A percentile compares a stretch with the other conserved stretches of the same genome.
phyloP scores from a whole-genome alignment of 345 rosid genomes.

The Eucalyptus pauciflora region DNA sequence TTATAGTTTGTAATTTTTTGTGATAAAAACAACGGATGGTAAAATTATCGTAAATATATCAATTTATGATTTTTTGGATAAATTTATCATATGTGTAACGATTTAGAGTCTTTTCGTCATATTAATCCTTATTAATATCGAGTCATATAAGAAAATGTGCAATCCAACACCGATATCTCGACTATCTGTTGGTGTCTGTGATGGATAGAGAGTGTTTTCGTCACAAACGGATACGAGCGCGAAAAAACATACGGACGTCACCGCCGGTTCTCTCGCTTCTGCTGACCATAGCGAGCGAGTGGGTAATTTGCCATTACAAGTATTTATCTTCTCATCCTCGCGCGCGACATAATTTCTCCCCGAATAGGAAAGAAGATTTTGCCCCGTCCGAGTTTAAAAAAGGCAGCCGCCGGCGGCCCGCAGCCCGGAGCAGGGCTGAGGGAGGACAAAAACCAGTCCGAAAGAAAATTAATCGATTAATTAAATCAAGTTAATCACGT shows the following conservation, averaged over 20 bases:
- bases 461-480: background rate
- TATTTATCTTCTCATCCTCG: too few relatives aligned
- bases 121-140: too few relatives aligned
- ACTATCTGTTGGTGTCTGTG: background rate
- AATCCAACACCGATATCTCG: too few relatives aligned
- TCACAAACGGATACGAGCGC: background rate
- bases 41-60: too few relatives aligned
- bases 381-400: background rate
- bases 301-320: background rate
- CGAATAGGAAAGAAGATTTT: background rate
- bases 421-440: background rate
- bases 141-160: too few relatives aligned
- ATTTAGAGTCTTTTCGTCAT: too few relatives aligned
- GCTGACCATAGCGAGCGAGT: background rate
- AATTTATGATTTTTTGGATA: too few relatives aligned
- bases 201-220: background rate
- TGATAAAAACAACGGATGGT: fast-evolving
- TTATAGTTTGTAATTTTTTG: too few relatives aligned
- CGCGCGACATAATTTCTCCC: background rate
- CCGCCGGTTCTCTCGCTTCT: background rate
- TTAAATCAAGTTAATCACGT: background rate
- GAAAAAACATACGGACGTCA: background rate
- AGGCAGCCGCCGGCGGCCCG: background rate
- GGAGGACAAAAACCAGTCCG: background rate
- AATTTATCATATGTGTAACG: fast-evolving